phyloP scores from a whole-genome alignment of 257 asterid genomes.

The Solanum gandarillasii region DNA sequence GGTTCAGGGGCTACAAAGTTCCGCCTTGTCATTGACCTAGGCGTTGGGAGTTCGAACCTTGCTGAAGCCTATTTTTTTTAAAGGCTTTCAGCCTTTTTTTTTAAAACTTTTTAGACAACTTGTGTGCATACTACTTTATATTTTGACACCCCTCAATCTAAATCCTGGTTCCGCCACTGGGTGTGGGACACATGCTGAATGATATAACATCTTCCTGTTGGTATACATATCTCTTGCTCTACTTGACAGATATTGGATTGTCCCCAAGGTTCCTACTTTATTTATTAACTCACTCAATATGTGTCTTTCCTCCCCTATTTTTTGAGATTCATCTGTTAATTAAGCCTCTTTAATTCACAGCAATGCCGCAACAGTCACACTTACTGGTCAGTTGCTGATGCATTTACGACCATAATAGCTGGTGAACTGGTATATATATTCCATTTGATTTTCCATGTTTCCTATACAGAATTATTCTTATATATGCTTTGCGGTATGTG shows the following conservation, averaged over 20 bases:
- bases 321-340: not conserved
- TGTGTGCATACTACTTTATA: too few species aligned
- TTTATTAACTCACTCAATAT: too few species aligned
- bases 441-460: not conserved
- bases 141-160: too few species aligned
- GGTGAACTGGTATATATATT: constrained; percentile 76
- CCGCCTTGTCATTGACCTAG: too few species aligned
- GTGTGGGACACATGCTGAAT: constrained; percentile 87
- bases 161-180: too few species aligned
- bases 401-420: constrained; percentile 60
- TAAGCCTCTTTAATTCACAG: constrained; percentile 28
- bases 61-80: too few species aligned
- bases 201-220: constrained; percentile 93
- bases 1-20: too few species aligned
- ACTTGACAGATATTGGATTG: constrained; percentile 75
- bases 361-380: constrained; percentile 74
- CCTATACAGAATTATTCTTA: not conserved
- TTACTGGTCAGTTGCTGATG: constrained; percentile 91
- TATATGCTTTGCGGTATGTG: not conserved
- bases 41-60: too few species aligned
- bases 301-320: too few species aligned
- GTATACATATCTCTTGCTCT: constrained; percentile 92
- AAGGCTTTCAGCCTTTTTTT: too few species aligned
- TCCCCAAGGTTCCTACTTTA: constrained; percentile 52
- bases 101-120: too few species aligned